A percentile compares a stretch with the other conserved stretches of the same genome.
Conservation (phyloP, 1,284 basidiomycete species). For the Tremellales sp. region DNA sequence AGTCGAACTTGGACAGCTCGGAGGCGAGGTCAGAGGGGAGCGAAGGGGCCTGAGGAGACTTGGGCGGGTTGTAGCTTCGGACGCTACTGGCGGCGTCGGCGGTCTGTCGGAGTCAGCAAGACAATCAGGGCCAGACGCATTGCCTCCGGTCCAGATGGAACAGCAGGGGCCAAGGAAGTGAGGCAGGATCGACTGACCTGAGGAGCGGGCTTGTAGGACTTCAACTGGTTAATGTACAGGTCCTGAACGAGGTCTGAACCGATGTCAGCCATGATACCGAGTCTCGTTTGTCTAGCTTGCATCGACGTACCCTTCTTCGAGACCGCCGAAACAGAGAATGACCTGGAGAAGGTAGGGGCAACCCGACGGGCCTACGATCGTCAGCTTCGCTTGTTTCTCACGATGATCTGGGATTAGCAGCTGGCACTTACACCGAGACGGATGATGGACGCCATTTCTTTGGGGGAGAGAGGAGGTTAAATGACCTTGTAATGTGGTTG, state of each 20-base stretch:
- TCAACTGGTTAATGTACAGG: constrained; percentile 84
- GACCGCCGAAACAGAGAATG: constrained; percentile 62
- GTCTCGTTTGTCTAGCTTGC: background rate
- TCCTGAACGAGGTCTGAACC: constrained; percentile 82
- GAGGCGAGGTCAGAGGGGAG: constrained; percentile 73
- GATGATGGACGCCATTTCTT: constrained; percentile 45
- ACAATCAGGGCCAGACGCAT: too few relatives aligned
- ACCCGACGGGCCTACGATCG: constrained; percentile 29
- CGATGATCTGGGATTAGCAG: background rate
- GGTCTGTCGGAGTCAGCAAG: constrained; percentile 53
- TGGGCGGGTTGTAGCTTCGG: constrained; percentile 66
- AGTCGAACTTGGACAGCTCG: constrained; percentile 77
- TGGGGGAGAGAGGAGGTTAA: too few relatives aligned
- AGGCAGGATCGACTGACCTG: constrained; percentile 37
- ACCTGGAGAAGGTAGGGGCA: constrained; percentile 37
- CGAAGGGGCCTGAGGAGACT: constrained; percentile 63
- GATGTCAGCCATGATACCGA: background rate
- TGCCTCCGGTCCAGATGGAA: too few relatives aligned
- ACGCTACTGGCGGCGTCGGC: constrained; percentile 77
- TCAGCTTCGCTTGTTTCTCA: constrained; percentile 4
- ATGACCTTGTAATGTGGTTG: too few relatives aligned
- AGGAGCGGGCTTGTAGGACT: constrained; percentile 69
- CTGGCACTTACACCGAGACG: constrained; percentile 39
- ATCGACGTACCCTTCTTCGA: constrained; percentile 63
- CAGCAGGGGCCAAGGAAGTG: too few relatives aligned